These are phyloP conservation scores for Trypanosoma boissoni DNA, from an alignment of 208 protist genomes.

Conservation along the genomic window DNA sequence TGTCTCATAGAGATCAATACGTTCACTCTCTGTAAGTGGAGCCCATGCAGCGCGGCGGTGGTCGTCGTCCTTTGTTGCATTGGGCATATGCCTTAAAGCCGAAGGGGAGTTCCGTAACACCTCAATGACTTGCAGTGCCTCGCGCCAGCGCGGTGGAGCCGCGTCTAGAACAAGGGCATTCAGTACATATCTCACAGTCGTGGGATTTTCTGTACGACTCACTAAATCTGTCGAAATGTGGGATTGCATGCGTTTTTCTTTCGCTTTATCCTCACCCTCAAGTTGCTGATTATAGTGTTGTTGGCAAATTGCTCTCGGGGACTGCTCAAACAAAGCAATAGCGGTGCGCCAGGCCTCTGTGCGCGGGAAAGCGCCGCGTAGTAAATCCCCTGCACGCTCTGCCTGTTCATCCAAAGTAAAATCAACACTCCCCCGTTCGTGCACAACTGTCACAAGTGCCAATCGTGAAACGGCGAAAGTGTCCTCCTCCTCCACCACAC, in stretches of 20 bases:
- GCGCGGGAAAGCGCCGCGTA: conserved; percentile 7
- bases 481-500: neutral
- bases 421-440: conserved; percentile 2
- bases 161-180: conserved; percentile 24
- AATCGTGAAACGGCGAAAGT: neutral
- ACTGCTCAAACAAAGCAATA: conserved; percentile 14
- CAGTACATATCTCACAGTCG: conserved; percentile 24
- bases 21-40: conserved; percentile 32
- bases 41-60: too few species aligned
- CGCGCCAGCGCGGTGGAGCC: conserved; percentile 28
- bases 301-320: conserved; percentile 13
- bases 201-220: neutral
- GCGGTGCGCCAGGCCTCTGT: conserved; percentile 20
- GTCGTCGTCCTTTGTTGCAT: too few species aligned
- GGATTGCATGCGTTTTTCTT: neutral
- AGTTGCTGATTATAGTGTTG: conserved; percentile 11
- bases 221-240: neutral
- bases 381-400: neutral
- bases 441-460: conserved; percentile 14
- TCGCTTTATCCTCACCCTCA: neutral
- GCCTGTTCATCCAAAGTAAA: conserved; percentile 7
- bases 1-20: conserved; percentile 31
- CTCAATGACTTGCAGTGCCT: conserved; percentile 29
- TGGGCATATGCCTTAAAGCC: too few species aligned
- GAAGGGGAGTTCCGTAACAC: neutral